A percentile compares a stretch with the other conserved stretches of the same genome.
These are phyloP conservation scores for Macadamia integrifolia DNA, from an alignment of 164 flowering plant species.

Conservation along the genomic window DNA sequence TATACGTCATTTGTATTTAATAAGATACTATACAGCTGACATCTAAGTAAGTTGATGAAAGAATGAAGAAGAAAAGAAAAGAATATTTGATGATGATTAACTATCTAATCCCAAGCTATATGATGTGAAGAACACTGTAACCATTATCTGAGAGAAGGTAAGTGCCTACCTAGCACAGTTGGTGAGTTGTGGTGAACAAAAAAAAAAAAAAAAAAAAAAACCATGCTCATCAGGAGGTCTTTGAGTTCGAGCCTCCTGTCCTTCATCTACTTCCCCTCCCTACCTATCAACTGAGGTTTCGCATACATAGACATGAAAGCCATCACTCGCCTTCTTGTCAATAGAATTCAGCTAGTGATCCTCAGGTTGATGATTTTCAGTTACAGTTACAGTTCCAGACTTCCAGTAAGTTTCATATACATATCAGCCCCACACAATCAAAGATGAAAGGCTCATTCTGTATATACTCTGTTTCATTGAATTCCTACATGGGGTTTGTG, in stretches of 20 bases:
- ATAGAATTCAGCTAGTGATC: neutral
- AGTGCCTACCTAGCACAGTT: neutral
- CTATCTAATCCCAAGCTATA: neutral
- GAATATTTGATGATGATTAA: neutral
- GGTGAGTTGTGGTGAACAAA: neutral
- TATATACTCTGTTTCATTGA: too few species aligned
- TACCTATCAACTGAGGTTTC: too few species aligned
- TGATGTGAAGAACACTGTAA: neutral
- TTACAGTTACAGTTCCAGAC: too few species aligned
- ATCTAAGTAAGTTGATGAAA: neutral
- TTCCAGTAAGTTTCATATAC: too few species aligned
- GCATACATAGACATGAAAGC: neutral
- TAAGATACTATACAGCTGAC: slow-evolving; percentile 3
- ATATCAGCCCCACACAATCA: too few species aligned
- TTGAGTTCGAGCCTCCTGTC: too few species aligned
- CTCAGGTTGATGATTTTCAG: neutral
- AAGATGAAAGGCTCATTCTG: too few species aligned
- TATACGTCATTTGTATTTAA: slow-evolving; percentile 30
- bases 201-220: too few species aligned
- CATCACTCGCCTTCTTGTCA: neutral
- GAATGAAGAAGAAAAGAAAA: too few species aligned
- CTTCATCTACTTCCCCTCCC: too few species aligned
- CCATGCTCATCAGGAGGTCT: too few species aligned
- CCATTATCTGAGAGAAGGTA: neutral
- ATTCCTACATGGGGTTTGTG: too few species aligned